Conservation (phyloP, 2,329 filamentous ascomycete species). For the Penicillium occitanis region DNA sequence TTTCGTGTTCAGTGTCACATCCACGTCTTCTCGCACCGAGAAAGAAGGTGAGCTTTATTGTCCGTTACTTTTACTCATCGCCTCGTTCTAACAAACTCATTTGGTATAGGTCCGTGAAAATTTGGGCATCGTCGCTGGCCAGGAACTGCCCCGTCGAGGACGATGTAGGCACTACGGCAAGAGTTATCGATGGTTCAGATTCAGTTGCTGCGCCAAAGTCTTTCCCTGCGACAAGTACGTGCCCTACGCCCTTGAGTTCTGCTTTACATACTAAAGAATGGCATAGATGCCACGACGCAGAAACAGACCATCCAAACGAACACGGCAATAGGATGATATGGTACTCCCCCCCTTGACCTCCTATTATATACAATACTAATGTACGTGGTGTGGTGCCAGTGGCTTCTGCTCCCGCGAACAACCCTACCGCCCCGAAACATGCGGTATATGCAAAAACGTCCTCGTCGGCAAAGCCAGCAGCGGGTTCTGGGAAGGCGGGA, state of each 20-base stretch:
- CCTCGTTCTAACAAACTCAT: not conserved
- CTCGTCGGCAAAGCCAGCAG: constrained; percentile 65
- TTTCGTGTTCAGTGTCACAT: constrained; percentile 15
- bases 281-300: constrained; percentile 68
- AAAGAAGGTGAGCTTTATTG: constrained; percentile 18
- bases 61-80: too few relatives aligned
- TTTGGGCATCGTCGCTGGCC: constrained; percentile 56
- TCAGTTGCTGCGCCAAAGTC: constrained; percentile 58
- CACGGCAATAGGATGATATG: constrained; percentile 84
- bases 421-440: constrained; percentile 73
- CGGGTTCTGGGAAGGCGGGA: constrained; percentile 87
- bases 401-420: constrained; percentile 79
- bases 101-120: constrained; percentile 40
- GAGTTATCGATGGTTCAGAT: constrained; percentile 59
- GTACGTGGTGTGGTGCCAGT: constrained; percentile 27
- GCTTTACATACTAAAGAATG: not conserved
- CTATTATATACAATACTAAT: not conserved
- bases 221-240: constrained; percentile 57
- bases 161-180: constrained; percentile 57
- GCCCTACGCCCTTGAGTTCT: not conserved
- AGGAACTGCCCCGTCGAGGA: constrained; percentile 55
- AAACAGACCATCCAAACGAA: constrained; percentile 71
- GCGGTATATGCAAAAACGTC: constrained; percentile 68
- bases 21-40: constrained; percentile 16
- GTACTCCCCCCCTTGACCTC: constrained; percentile 30